A percentile compares a stretch with the other conserved stretches of the same genome.
Conservation (phyloP, 495 filamentous ascomycete genomes). For the Entonaema liquescens region DNA sequence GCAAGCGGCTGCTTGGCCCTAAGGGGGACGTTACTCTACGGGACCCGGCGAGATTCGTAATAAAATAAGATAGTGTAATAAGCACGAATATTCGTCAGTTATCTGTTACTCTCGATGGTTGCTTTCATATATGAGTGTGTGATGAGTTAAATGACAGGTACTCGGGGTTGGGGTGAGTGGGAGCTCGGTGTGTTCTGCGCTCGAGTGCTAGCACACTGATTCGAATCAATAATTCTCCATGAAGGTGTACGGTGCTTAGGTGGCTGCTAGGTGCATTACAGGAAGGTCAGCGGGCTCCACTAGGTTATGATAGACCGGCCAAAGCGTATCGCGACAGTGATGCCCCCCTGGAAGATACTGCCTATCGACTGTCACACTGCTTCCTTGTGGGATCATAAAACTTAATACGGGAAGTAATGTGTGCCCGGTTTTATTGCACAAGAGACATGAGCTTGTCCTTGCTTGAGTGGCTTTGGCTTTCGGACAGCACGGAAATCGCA, state of each 20-base stretch:
- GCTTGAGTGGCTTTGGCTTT: neutral
- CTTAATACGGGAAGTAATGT: neutral
- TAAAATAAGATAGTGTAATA: too few species aligned
- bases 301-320: slow-evolving; percentile 8
- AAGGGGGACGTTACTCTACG: too few species aligned
- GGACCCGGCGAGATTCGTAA: too few species aligned
- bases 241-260: neutral
- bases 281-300: slow-evolving; percentile 27
- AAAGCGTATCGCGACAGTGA: slow-evolving; percentile 13
- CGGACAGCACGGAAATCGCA: neutral
- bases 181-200: too few species aligned
- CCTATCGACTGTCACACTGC: slow-evolving; percentile 13
- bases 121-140: too few species aligned
- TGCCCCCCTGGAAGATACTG: slow-evolving; percentile 2
- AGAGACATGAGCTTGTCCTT: neutral
- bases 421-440: neutral
- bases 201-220: too few species aligned
- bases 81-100: too few species aligned
- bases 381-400: slow-evolving; percentile 7
- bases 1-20: neutral
- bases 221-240: neutral
- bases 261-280: slow-evolving; percentile 3
- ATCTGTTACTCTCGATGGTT: too few species aligned
- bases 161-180: too few species aligned
- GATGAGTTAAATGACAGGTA: too few species aligned